phyloP scores from a whole-genome alignment of 2,329 filamentous ascomycete genomes.

The Penicillium sp. region DNA sequence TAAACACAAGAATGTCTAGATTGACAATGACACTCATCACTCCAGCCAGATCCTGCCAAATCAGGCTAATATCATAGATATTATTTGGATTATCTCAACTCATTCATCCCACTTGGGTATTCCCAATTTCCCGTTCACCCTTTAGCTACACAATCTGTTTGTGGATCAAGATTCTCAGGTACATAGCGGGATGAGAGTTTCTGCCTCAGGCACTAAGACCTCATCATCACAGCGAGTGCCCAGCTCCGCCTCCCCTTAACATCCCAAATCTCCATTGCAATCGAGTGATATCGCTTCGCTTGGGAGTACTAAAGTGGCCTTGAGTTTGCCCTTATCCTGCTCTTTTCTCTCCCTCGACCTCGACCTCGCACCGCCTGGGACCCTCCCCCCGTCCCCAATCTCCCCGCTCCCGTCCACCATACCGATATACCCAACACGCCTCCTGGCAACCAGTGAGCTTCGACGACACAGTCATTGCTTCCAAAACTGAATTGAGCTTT shows the following conservation, averaged over 20 bases:
- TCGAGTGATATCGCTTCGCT: background rate
- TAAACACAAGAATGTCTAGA: background rate
- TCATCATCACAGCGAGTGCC: slow-evolving; percentile 3
- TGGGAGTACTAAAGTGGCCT: background rate
- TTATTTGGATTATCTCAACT: background rate
- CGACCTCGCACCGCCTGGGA: background rate
- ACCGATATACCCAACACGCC: slow-evolving; percentile 11
- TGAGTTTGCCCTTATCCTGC: background rate
- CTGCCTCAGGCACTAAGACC: slow-evolving; percentile 4
- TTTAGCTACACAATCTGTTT: background rate
- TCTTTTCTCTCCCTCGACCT: background rate
- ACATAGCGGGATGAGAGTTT: background rate
- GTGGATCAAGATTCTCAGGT: background rate
- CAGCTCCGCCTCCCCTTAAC: slow-evolving; percentile 7
- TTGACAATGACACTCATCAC: background rate
- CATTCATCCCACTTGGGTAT: background rate
- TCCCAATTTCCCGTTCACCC: background rate
- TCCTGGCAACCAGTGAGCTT: slow-evolving; percentile 1
- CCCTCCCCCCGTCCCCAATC: slow-evolving; percentile 8
- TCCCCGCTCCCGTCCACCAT: slow-evolving; percentile 17
- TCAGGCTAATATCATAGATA: background rate
- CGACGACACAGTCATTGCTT: background rate
- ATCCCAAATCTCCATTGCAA: background rate
- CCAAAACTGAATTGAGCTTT: background rate
- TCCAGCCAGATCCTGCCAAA: background rate